These are phyloP conservation scores for Lactarius quietus DNA, from an alignment of 768 basidiomycete genomes.

Conservation along the genomic window DNA sequence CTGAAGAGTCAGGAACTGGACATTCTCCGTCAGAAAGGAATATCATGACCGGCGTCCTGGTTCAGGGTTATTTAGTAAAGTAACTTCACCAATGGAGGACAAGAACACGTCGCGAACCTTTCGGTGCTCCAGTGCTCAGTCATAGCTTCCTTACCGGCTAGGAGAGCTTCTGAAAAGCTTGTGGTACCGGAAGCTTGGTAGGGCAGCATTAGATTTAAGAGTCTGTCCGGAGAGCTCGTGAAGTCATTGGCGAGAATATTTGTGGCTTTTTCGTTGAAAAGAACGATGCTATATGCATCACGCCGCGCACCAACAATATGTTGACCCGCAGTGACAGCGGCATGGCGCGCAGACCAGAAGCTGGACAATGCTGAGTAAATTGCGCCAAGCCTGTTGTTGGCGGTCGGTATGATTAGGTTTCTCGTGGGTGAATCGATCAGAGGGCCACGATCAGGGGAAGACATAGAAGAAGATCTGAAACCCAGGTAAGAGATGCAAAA, in stretches of 20 bases:
- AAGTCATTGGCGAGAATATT: conserved; percentile 45
- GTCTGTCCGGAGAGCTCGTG: conserved; percentile 41
- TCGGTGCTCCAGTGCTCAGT: conserved; percentile 49
- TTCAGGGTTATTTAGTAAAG: conserved; percentile 16
- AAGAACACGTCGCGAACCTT: conserved; percentile 32
- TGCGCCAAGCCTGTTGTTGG: conserved; percentile 53
- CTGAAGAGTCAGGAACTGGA: conserved; percentile 33
- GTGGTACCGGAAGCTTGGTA: conserved; percentile 40
- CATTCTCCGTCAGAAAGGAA: conserved; percentile 60
- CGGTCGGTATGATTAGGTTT: conserved; percentile 34
- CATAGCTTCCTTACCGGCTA: conserved; percentile 38
- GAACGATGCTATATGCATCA: conserved; percentile 55
- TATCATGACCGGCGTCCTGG: conserved; percentile 48
- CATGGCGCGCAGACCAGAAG: conserved; percentile 54
- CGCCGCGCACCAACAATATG: conserved; percentile 35
- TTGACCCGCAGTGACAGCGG: conserved; percentile 32
- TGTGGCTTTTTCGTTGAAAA: conserved; percentile 37
- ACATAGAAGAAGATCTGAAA: conserved; percentile 53
- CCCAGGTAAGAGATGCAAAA: not conserved
- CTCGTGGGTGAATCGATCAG: conserved; percentile 42
- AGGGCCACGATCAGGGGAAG: conserved; percentile 39
- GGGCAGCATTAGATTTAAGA: conserved; percentile 40
- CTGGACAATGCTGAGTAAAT: conserved; percentile 52
- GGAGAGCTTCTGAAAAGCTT: conserved; percentile 42
- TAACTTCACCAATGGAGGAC: not conserved